phyloP scores from a whole-genome alignment of 169 alveolate genomes.

The Plasmodium ovale region DNA sequence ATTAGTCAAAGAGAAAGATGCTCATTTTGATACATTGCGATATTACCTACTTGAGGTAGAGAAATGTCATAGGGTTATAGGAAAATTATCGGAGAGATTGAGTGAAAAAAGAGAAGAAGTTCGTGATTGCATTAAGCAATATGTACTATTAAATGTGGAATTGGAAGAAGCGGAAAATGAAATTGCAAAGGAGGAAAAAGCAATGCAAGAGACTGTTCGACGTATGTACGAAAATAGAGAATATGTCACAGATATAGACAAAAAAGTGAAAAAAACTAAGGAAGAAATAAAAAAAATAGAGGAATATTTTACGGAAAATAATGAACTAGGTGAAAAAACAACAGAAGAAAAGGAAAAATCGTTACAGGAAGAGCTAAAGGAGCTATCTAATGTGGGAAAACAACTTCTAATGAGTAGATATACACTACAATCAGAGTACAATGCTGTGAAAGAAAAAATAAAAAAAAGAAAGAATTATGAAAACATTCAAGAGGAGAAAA shows the following conservation, averaged over 20 bases:
- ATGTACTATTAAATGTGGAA: slow-evolving; percentile 28
- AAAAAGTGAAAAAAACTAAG: slow-evolving; percentile 21
- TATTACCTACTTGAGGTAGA: slow-evolving; percentile 62
- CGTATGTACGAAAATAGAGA: slow-evolving; percentile 30
- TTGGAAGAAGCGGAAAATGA: slow-evolving; percentile 25
- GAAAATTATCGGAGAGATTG: slow-evolving; percentile 21
- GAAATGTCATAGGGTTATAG: slow-evolving; percentile 70
- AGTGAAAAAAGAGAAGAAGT: slow-evolving; percentile 15
- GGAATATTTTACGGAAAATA: slow-evolving; percentile 1
- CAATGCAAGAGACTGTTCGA: slow-evolving; percentile 53
- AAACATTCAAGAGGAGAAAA: slow-evolving; percentile 78
- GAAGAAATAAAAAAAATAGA: slow-evolving; percentile 32
- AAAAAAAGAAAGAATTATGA: slow-evolving; percentile 51
- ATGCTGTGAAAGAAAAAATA: slow-evolving; percentile 21
- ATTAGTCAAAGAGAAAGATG: slow-evolving; percentile 64
- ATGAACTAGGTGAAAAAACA: neutral
- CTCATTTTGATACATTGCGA: slow-evolving; percentile 28
- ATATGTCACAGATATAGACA: slow-evolving; percentile 35
- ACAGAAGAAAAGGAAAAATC: neutral
- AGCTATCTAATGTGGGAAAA: slow-evolving; percentile 19
- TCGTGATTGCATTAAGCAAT: slow-evolving; percentile 22
- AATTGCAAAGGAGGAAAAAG: slow-evolving; percentile 36
- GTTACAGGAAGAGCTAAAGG: slow-evolving; percentile 13
- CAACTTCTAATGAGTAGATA: slow-evolving; percentile 38
- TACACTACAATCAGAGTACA: slow-evolving; percentile 29